A percentile compares a stretch with the other conserved stretches of the same genome.
Conservation (phyloP, 352 stramenopile species). For the Phytophthora rubi region DNA sequence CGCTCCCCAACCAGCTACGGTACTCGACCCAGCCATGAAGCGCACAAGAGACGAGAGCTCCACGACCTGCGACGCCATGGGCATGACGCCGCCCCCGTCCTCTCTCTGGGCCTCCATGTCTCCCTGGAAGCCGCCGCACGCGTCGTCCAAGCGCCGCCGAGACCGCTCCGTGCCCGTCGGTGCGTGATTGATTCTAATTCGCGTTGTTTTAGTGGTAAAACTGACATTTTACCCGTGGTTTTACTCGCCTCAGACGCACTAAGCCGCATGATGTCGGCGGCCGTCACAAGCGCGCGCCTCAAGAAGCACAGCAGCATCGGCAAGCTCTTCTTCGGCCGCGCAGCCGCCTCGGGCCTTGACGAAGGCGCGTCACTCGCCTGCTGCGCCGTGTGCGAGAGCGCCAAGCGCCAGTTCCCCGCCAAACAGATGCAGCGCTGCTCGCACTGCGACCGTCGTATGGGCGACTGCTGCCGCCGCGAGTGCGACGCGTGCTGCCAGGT, state of each 20-base stretch:
- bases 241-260: conserved; percentile 52
- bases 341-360: background rate
- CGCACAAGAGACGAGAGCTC: conserved; percentile 43
- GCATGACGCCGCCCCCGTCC: conserved; percentile 34
- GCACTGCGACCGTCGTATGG: conserved; percentile 72
- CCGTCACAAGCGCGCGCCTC: conserved; percentile 70
- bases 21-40: conserved; percentile 48
- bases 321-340: conserved; percentile 49
- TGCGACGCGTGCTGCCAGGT: conserved; percentile 57
- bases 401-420: conserved; percentile 21
- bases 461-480: conserved; percentile 63
- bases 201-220: conserved; percentile 10
- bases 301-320: conserved; percentile 63
- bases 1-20: background rate
- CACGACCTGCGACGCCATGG: conserved; percentile 19
- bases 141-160: conserved; percentile 60
- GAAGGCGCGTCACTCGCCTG: conserved; percentile 2
- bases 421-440: conserved; percentile 43
- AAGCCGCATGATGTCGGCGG: conserved; percentile 80
- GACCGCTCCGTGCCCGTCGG: conserved; percentile 77
- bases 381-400: conserved; percentile 51
- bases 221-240: conserved; percentile 10
- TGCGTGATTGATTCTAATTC: conserved; percentile 27
- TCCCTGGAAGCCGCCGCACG: conserved; percentile 58
- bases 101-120: conserved; percentile 49